Conservation (phyloP, 2,329 filamentous ascomycete species). For the Beauveria sp. region DNA sequence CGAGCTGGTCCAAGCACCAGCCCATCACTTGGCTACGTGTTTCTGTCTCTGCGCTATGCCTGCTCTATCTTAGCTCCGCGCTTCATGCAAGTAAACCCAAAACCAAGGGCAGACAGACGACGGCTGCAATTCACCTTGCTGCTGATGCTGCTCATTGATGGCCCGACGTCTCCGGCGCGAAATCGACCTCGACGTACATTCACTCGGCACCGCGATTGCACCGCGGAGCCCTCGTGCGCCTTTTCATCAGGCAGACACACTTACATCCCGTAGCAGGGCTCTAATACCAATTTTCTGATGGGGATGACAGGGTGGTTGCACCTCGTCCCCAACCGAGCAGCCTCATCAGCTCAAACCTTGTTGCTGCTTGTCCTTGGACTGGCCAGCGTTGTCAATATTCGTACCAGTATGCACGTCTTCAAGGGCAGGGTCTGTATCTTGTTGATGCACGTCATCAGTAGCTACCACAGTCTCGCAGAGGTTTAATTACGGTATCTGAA, state of each 20-base stretch:
- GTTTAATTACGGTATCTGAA: conserved; percentile 3
- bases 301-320: not conserved
- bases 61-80: not conserved
- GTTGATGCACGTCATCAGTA: conserved; percentile 4
- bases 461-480: not conserved
- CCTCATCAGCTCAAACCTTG: not conserved
- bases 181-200: not conserved
- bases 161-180: not conserved
- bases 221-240: not conserved
- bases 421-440: not conserved
- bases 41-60: not conserved
- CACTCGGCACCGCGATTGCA: not conserved
- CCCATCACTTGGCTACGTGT: not conserved
- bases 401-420: not conserved
- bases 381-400: not conserved
- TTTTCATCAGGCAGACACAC: not conserved
- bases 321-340: not conserved
- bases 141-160: no score
- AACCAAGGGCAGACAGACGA: not conserved
- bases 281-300: no score
- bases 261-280: no score
- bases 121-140: not conserved
- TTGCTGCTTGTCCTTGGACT: not conserved
- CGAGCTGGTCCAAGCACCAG: not conserved
- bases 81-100: not conserved